Evolutionary conservation across 1,139 yeast species (phyloP).

Genomic region (Zygotorulaspora mrakii): DNA sequence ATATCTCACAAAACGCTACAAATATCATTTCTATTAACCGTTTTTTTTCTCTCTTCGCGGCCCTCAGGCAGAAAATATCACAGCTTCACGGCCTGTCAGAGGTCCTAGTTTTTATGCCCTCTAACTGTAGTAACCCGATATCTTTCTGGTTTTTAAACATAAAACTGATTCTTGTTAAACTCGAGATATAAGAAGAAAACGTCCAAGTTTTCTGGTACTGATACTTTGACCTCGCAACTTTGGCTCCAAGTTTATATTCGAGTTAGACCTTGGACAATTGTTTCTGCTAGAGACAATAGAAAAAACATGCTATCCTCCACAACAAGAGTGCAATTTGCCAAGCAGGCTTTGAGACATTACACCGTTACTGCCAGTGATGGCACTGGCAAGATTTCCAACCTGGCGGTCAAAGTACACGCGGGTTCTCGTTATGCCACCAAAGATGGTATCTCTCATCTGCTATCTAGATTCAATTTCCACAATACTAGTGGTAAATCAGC

Average conservation of each 20-base stretch:
- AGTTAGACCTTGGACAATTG: slow-evolving; percentile 1
- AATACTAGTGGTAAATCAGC: slow-evolving; percentile 84
- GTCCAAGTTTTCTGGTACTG: no score
- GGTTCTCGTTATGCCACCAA: slow-evolving; percentile 77
- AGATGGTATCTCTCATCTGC: slow-evolving; percentile 83
- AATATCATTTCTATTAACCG: not conserved
- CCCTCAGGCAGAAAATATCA: not conserved
- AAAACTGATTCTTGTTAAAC: not conserved
- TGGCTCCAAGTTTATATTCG: no score
- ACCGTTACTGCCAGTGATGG: slow-evolving; percentile 46
- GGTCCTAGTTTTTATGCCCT: slow-evolving; percentile 1
- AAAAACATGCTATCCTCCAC: slow-evolving; percentile 18
- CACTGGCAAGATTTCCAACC: slow-evolving; percentile 57
- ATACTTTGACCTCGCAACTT: no score
- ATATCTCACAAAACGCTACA: slow-evolving; percentile 1
- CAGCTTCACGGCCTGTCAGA: not conserved
- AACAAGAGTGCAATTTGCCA: slow-evolving; percentile 23
- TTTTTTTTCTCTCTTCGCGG: not conserved
- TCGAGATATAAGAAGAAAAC: no score
- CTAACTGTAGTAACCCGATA: no score
- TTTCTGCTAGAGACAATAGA: not conserved
- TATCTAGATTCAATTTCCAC: slow-evolving; percentile 80
- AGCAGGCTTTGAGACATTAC: slow-evolving; percentile 35
- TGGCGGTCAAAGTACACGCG: slow-evolving; percentile 78
- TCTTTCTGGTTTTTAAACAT: not conserved